Base-by-base conservation (phyloP, 2,329 filamentous ascomycete species). In the Colletotrichum paranaense region DNA sequence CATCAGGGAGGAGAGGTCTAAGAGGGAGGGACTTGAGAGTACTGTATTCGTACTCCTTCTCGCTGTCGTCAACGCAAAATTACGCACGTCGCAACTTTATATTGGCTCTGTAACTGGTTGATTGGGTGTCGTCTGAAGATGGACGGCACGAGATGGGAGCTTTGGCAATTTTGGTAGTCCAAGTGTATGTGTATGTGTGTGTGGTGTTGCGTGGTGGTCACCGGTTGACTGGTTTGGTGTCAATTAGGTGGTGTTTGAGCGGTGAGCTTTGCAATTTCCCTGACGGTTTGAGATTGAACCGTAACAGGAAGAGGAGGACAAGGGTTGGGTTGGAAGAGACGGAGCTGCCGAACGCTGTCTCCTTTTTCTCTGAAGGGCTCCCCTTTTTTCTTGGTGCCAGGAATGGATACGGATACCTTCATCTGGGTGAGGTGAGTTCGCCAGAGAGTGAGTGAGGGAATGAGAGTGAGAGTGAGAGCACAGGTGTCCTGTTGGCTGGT, bases 221-320 rank as follows among this genome's bases (percentile, higher is more conserved):
- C 56, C 32, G 55, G 55, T 59, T 38, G 35, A 38, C 12, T 38
- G 38, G 38, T 42, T 42, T 42, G 38, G 38, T 42, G 38, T 42
- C 38, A 42, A 16, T 28, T 38, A 22, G 38, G 63, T 9, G 19
- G 63, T 19, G 66, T 42, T 62, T 63, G 59, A 64, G 66, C 59
- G 69, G 69, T 72, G 69, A 72, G 69, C 59, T 66, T 53, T 66
- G 69, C 59, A 72, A 72, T 72, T 46, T 72, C 69, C 69, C 66
- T 64, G 69, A 69, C 69, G 69, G 69, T 64, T 64, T 69, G 69
- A 69, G 55, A 59, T 68, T 72, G 65, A 63, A 72, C 69, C 69
- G 53, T 72, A 67, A 62, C 62, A 56, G 62, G 68, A 59, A 46
- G 19, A 32, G 42, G 4, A 32, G 56, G 56, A 14, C 58, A 62